Conservation (phyloP, 768 basidiomycete species). For the Leccinum subgranulosum region DNA sequence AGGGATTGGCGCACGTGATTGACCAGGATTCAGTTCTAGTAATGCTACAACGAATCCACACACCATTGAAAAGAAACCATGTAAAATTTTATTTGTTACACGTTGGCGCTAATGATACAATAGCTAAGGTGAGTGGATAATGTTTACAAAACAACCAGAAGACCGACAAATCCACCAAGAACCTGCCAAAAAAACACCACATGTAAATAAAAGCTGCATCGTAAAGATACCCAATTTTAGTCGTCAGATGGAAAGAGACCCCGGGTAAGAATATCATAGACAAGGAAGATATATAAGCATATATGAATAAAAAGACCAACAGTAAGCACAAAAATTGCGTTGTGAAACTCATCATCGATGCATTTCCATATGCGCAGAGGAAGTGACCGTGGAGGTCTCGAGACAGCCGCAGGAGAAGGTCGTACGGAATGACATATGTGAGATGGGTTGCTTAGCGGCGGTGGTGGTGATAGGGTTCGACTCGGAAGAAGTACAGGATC, state of each 20-base stretch:
- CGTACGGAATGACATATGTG: not conserved
- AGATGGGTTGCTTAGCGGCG: not conserved
- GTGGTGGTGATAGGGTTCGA: constrained; percentile 16
- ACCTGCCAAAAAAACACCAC: constrained; percentile 10
- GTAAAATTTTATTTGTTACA: constrained; percentile 2
- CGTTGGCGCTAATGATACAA: constrained; percentile 18
- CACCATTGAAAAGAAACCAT: not conserved
- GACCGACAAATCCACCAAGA: not conserved
- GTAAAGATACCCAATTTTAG: constrained; percentile 4
- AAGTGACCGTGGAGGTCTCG: constrained; percentile 9
- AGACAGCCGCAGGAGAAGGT: not conserved
- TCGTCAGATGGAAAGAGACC: constrained; percentile 27
- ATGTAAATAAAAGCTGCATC: constrained; percentile 1
- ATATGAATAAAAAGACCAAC: constrained; percentile 26
- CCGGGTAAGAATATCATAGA: constrained; percentile 29
- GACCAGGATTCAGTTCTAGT: not conserved
- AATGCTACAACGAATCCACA: too few relatives aligned
- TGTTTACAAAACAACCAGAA: not conserved
- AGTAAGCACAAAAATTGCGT: constrained; percentile 24
- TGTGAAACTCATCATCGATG: constrained; percentile 28
- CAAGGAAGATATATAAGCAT: constrained; percentile 26
- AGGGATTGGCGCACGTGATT: not conserved
- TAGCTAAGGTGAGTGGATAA: not conserved
- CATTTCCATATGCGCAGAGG: constrained; percentile 11
- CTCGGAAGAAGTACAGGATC: constrained; percentile 15